phyloP scores from a whole-genome alignment of 192 early-diverging fungal genomes.

The Coemansia sp. region DNA sequence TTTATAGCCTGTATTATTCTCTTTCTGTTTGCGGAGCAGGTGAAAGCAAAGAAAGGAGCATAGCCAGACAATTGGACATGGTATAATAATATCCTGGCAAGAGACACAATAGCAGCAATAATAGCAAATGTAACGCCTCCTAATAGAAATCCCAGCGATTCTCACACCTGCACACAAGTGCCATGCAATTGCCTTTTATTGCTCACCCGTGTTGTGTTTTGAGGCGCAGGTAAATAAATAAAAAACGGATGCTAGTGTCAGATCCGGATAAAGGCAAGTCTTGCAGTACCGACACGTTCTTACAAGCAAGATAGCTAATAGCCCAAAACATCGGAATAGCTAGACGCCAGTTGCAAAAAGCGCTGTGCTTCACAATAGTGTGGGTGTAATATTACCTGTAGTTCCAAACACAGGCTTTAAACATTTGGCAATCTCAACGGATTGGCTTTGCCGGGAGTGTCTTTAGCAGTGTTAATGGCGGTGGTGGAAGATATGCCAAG shows the following conservation, averaged over 20 bases:
- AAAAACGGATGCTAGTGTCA: slow-evolving; percentile 5
- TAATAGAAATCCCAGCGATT: neutral
- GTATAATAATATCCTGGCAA: neutral
- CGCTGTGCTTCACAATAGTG: too few species aligned
- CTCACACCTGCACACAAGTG: neutral
- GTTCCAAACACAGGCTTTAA: too few species aligned
- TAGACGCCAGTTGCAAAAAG: neutral
- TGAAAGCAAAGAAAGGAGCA: neutral
- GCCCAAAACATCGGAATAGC: neutral
- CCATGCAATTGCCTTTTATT: neutral
- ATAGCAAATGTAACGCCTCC: slow-evolving; percentile 5
- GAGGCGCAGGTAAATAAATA: slow-evolving; percentile 6
- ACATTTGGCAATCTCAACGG: too few species aligned
- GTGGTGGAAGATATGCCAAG: too few species aligned
- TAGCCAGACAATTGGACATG: slow-evolving; percentile 1
- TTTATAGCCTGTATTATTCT: neutral
- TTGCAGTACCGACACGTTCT: neutral
- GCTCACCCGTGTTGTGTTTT: neutral
- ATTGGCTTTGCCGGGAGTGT: too few species aligned
- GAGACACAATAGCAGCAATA: slow-evolving; percentile 2
- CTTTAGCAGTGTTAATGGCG: too few species aligned
- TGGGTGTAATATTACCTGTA: too few species aligned
- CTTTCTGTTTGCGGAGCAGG: slow-evolving; percentile 5
- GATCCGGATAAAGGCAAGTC: slow-evolving; percentile 6
- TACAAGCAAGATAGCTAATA: neutral